phyloP scores from a whole-genome alignment of 805 yeast species.

The Wickerhamiella parazyma region DNA sequence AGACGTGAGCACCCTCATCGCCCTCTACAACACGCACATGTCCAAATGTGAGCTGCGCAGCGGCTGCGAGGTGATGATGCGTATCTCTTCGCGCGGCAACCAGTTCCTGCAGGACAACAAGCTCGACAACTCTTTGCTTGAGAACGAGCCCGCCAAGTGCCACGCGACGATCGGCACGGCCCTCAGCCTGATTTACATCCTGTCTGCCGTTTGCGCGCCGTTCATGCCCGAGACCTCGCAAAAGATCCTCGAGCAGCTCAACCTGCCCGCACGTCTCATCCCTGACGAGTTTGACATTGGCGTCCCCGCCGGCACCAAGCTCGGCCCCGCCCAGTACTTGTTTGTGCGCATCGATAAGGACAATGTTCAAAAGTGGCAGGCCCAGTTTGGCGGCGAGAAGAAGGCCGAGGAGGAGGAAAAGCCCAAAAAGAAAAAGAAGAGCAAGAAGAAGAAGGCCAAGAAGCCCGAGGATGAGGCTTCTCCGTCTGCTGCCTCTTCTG shows the following conservation, averaged over 20 bases:
- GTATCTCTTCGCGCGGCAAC: slow-evolving; percentile 84
- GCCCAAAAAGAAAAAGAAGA: slow-evolving; percentile 9
- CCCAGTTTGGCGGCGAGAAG: slow-evolving; percentile 66
- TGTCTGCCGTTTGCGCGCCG: slow-evolving; percentile 74
- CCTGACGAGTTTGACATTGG: slow-evolving; percentile 61
- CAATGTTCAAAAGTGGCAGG: slow-evolving; percentile 77
- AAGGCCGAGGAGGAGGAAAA: slow-evolving; percentile 8
- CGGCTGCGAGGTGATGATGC: slow-evolving; percentile 87
- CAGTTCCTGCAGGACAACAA: slow-evolving; percentile 91
- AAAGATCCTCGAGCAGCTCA: slow-evolving; percentile 63
- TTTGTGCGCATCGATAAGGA: slow-evolving; percentile 86
- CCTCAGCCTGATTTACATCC: slow-evolving; percentile 70
- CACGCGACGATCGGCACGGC: slow-evolving; percentile 92
- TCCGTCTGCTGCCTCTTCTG: neutral
- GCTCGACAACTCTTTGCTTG: slow-evolving; percentile 74
- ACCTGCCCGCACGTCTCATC: slow-evolving; percentile 66
- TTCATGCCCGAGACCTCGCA: slow-evolving; percentile 76
- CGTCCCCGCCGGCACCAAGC: slow-evolving; percentile 67
- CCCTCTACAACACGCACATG: slow-evolving; percentile 53
- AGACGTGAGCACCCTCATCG: slow-evolving; percentile 52
- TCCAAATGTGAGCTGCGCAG: slow-evolving; percentile 62
- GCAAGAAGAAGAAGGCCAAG: slow-evolving; percentile 3
- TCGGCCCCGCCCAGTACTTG: slow-evolving; percentile 82
- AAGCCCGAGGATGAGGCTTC: neutral
- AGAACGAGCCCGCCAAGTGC: slow-evolving; percentile 60